These are phyloP conservation scores for Caryopteris hybrid DNA, from an alignment of 305 asterid genomes.

Conservation along the genomic window DNA sequence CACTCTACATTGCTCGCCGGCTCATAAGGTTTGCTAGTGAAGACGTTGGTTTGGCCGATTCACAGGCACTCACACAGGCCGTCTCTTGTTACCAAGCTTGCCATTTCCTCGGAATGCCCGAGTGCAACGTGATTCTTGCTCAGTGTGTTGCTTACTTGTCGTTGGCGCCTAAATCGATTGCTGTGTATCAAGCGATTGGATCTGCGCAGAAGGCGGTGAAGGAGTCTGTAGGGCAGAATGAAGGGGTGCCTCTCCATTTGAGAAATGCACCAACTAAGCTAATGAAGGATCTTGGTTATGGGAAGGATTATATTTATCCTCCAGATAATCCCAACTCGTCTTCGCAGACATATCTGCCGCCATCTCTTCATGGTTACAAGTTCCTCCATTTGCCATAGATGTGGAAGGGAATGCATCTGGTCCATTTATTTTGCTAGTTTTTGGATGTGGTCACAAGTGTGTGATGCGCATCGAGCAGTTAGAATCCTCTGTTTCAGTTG, in stretches of 20 bases:
- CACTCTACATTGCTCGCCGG: constrained; percentile 79
- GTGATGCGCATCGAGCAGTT: too few relatives aligned
- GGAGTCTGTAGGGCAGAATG: constrained; percentile 78
- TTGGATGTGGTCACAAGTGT: background rate
- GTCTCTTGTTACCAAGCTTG: constrained; percentile 88
- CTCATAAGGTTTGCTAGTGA: constrained; percentile 74
- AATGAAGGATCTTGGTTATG: constrained; percentile 84
- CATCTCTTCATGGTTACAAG: constrained; percentile 64
- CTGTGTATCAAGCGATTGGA: constrained; percentile 59
- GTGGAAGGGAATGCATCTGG: background rate
- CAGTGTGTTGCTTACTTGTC: constrained; percentile 80
- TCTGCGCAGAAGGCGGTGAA: constrained; percentile 56
- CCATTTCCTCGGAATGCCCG: constrained; percentile 81
- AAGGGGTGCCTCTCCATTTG: constrained; percentile 74
- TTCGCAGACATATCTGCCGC: constrained; percentile 61
- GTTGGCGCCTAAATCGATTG: constrained; percentile 72
- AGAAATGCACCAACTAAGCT: constrained; percentile 93
- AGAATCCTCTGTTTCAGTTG: too few relatives aligned
- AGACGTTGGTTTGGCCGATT: constrained; percentile 82
- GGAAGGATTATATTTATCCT: constrained; percentile 66
- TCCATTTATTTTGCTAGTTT: too few relatives aligned
- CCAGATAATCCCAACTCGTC: constrained; percentile 52
- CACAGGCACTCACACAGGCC: constrained; percentile 72
- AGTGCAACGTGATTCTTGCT: constrained; percentile 65
- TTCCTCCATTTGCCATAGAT: constrained; percentile 65